Percentiles rank a stretch among this genome's conserved stretches.
phyloP scores from a whole-genome alignment of 352 stramenopile genomes.

The Phytophthora nicotianae region DNA sequence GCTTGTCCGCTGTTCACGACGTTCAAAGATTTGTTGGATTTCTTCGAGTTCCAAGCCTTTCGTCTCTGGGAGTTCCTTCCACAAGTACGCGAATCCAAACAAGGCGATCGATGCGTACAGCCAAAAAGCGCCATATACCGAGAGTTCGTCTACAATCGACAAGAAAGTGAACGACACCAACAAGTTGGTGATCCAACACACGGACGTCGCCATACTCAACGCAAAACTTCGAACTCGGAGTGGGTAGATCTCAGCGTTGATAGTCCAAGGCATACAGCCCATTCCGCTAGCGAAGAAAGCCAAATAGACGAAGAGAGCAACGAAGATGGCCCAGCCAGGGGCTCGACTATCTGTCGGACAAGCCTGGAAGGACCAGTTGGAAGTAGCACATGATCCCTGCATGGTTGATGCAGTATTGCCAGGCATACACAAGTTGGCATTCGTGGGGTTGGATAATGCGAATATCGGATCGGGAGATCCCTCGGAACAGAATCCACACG shows the following conservation, averaged over 20 bases:
- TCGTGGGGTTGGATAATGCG: conserved; percentile 8
- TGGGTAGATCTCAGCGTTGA: conserved; percentile 96
- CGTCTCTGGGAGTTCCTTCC: conserved; percentile 89
- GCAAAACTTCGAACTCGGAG: conserved; percentile 87
- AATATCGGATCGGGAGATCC: conserved; percentile 18
- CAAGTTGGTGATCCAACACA: conserved; percentile 94
- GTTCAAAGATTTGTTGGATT: conserved; percentile 88
- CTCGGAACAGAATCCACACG: conserved; percentile 44
- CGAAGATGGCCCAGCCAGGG: conserved; percentile 60
- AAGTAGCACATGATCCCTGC: conserved; percentile 25
- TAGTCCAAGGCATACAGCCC: conserved; percentile 93
- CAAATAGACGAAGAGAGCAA: conserved; percentile 73
- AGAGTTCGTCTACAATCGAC: conserved; percentile 76
- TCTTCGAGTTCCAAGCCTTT: conserved; percentile 94
- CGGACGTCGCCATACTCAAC: conserved; percentile 87
- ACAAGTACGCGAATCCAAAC: conserved; percentile 83
- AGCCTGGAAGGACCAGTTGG: conserved; percentile 49
- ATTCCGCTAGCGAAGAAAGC: conserved; percentile 82
- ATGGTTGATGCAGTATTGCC: conserved; percentile 20
- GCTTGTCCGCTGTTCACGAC: conserved; percentile 21
- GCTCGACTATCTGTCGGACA: conserved; percentile 51
- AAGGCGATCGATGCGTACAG: conserved; percentile 86
- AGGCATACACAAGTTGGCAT: conserved; percentile 35
- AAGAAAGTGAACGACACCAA: conserved; percentile 95
- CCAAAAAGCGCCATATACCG: conserved; percentile 87